phyloP scores from a whole-genome alignment of 2,329 filamentous ascomycete species.

The Venturia carpophila region DNA sequence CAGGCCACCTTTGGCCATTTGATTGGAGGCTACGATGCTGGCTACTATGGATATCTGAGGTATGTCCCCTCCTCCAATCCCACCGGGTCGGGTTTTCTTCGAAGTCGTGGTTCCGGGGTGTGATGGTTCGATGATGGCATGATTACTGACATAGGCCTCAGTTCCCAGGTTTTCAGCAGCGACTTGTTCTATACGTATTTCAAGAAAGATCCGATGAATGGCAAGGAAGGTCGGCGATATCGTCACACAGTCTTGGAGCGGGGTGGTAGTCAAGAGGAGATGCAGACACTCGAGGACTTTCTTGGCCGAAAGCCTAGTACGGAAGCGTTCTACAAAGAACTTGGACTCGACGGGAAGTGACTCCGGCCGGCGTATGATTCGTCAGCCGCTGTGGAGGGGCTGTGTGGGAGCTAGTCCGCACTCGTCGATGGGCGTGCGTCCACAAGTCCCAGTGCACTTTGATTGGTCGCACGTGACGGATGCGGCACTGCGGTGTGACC shows the following conservation, averaged over 20 bases:
- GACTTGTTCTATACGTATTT: constrained; percentile 84
- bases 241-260: constrained; percentile 70
- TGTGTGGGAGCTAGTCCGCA: not conserved
- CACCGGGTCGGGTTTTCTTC: no score
- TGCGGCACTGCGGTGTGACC: not conserved
- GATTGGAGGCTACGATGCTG: constrained; percentile 77
- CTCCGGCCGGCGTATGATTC: not conserved
- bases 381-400: not conserved
- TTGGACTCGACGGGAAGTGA: constrained; percentile 43
- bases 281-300: constrained; percentile 71
- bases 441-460: not conserved
- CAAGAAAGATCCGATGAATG: constrained; percentile 70
- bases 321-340: constrained; percentile 72
- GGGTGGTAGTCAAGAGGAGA: constrained; percentile 72
- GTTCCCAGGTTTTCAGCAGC: constrained; percentile 70
- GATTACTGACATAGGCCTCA: constrained; percentile 20
- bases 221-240: constrained; percentile 64
- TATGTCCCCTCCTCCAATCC: constrained; percentile 9
- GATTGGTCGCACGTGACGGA: constrained; percentile 1
- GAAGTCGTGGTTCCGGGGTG: not conserved
- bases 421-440: not conserved
- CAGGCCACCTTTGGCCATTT: constrained; percentile 76
- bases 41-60: constrained; percentile 61
- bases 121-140: not conserved
- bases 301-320: constrained; percentile 67